Evolutionary conservation across 768 basidiomycete species (phyloP), one percentile per base, ranked within the genome.

Genomic region (Cyathus striatus): DNA sequence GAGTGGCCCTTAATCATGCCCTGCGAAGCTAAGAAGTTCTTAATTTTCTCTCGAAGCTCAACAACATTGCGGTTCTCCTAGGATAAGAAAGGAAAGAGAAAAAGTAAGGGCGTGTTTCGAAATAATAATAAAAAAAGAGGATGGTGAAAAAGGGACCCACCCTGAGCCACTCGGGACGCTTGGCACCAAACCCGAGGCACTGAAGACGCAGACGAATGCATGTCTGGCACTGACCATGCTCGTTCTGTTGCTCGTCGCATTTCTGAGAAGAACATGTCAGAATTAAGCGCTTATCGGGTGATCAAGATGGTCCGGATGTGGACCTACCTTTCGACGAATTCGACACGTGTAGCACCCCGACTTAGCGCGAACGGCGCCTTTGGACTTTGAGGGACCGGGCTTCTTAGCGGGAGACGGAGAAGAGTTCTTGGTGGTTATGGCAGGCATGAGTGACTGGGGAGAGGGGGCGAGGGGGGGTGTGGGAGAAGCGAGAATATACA

Each of bases 1-100:
- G 88, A 84, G 54, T 90, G 87, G 22, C 89, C 89, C 63, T 90
- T 90, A 63, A 91, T 90, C 86, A 90, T 87, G 38, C 88, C 88
- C 59, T 90, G 86, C 0, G 85, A 76, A 0, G 85, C 85, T 18
- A 90, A 73, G 55, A 87, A 86, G 1, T 66, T 63, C 65, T 90
- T 90, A 56, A 89, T 90, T 64, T 80, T 85, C 52, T 87, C 85
- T 42, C 87, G 75, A 30, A 88, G 66, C 47, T 78, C 76, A 25
- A 74, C 56, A 3, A 89, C 86, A 47, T 79, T 83, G 48, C 77
- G 74, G 52, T 68, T 79, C 59, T 87, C 84, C 87, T 90, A 50
- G n/a, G n/a, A n/a, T 18, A 51, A 22, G 41, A 43, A 49, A 37
- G 44, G 45, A 37, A 44, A 52, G 47, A 50, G 40, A 27, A 13